phyloP scores from a whole-genome alignment of 805 yeast species.

The Maudiozyma turicensis region DNA sequence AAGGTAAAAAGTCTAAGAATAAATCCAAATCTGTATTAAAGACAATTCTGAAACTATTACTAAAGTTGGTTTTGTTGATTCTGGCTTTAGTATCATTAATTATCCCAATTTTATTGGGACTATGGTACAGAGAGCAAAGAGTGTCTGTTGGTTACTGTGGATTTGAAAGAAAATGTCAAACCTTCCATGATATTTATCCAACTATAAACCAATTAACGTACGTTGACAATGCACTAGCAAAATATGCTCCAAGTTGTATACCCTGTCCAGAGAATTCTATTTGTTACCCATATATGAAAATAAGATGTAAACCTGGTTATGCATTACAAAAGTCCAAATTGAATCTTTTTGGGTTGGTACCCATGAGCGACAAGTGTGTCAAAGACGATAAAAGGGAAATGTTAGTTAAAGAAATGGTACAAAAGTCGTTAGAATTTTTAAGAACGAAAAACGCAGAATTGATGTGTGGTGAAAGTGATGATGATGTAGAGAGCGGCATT shows the following conservation, averaged over 20 bases:
- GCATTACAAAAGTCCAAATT: constrained; percentile 34
- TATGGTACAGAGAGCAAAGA: constrained; percentile 60
- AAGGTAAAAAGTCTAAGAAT: background rate
- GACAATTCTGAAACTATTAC: background rate
- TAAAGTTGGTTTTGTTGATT: constrained; percentile 16
- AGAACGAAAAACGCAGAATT: constrained; percentile 58
- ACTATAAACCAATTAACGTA: constrained; percentile 22
- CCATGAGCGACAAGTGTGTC: constrained; percentile 56
- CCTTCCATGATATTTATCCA: constrained; percentile 26
- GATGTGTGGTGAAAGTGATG: constrained; percentile 46
- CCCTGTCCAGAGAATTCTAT: constrained; percentile 76
- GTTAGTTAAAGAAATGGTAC: constrained; percentile 53
- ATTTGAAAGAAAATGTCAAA: constrained; percentile 33
- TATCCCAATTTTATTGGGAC: constrained; percentile 32
- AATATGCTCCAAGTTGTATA: constrained; percentile 51
- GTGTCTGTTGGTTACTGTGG: constrained; percentile 69
- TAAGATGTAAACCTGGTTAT: constrained; percentile 64
- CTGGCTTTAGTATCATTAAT: constrained; percentile 32
- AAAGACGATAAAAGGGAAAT: constrained; percentile 67
- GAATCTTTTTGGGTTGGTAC: constrained; percentile 43
- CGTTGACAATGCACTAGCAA: constrained; percentile 39
- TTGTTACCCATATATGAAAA: constrained; percentile 50
- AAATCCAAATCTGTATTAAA: background rate
- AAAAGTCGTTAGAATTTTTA: constrained; percentile 55
- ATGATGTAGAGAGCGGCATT: constrained; percentile 43